phyloP scores from a whole-genome alignment of 2,329 filamentous ascomycete genomes.

The Clarireedia monteithiana region DNA sequence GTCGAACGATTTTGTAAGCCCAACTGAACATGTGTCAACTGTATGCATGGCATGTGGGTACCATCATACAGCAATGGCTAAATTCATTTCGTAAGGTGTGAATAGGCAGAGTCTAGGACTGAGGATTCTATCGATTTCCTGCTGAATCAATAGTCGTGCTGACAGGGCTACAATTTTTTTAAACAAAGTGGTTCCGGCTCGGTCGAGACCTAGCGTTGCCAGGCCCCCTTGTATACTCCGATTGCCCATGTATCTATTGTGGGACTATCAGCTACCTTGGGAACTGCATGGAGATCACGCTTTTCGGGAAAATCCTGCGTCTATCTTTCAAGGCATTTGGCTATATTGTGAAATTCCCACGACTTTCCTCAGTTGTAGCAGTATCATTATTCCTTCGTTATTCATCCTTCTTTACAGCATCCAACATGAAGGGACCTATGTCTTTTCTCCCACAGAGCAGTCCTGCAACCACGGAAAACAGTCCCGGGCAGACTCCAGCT shows the following conservation, averaged over 20 bases:
- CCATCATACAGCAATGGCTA: not conserved
- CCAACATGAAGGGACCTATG: constrained; percentile 2
- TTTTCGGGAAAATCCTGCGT: constrained; percentile 4
- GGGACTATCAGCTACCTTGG: not conserved
- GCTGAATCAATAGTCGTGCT: constrained; percentile 7
- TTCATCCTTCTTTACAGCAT: not conserved
- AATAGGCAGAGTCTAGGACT: too few relatives aligned
- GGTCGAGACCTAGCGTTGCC: not conserved
- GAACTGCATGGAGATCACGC: constrained; percentile 1
- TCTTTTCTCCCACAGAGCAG: constrained; percentile 2
- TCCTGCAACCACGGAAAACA: constrained; percentile 7
- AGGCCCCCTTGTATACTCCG: constrained; percentile 4
- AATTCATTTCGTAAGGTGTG: not conserved
- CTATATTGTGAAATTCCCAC: constrained; percentile 9
- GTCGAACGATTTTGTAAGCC: too few relatives aligned
- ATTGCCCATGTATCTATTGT: not conserved
- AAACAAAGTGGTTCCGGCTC: not conserved
- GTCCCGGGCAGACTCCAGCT: constrained; percentile 4
- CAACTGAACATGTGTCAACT: too few relatives aligned
- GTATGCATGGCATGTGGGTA: not conserved
- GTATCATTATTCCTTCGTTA: not conserved
- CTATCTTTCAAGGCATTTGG: not conserved
- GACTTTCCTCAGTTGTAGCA: not conserved
- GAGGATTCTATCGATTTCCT: not conserved
- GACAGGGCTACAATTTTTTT: constrained; percentile 3